Percentiles rank a stretch among this genome's conserved stretches.
phyloP scores from a whole-genome alignment of 306 rosid species.

The Carpinus viminea region DNA sequence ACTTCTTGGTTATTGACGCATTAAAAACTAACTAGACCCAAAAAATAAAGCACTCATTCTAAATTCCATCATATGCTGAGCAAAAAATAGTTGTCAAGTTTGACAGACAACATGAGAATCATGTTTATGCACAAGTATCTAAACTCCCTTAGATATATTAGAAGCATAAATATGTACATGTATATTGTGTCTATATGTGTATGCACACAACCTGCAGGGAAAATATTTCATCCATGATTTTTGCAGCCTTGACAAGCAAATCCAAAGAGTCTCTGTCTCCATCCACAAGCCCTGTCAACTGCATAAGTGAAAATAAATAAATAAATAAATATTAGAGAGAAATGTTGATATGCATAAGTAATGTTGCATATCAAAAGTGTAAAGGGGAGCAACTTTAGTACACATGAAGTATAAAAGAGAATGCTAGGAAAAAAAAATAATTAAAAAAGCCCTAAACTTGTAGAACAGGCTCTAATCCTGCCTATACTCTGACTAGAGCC shows the following conservation, averaged over 20 bases:
- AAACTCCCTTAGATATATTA: conserved; percentile 13
- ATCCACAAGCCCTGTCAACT: conserved; percentile 72
- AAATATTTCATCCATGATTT: conserved; percentile 79
- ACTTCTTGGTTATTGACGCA: conserved; percentile 4
- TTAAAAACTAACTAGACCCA: conserved; percentile 10
- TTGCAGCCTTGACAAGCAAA: conserved; percentile 72
- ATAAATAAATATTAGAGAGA: too few relatives aligned
- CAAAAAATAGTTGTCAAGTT: conserved; percentile 18
- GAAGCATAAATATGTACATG: too few relatives aligned
- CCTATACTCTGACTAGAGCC: too few relatives aligned
- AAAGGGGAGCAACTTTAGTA: too few relatives aligned
- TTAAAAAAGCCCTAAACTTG: too few relatives aligned
- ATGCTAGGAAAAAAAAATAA: too few relatives aligned
- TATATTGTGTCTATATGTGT: conserved; percentile 9
- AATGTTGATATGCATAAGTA: too few relatives aligned
- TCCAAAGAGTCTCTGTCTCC: conserved; percentile 73
- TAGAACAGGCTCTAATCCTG: too few relatives aligned
- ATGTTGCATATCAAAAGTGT: too few relatives aligned
- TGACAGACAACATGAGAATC: conserved; percentile 15
- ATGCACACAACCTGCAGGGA: conserved; percentile 62
- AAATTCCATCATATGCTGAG: conserved; percentile 18
- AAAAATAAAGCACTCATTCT: conserved; percentile 4
- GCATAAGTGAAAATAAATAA: conserved; percentile 31
- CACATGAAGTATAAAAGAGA: too few relatives aligned
- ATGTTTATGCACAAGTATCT: conserved; percentile 15